Conservation (phyloP, 1,284 basidiomycete species). For the Cryptococcus sp. region DNA sequence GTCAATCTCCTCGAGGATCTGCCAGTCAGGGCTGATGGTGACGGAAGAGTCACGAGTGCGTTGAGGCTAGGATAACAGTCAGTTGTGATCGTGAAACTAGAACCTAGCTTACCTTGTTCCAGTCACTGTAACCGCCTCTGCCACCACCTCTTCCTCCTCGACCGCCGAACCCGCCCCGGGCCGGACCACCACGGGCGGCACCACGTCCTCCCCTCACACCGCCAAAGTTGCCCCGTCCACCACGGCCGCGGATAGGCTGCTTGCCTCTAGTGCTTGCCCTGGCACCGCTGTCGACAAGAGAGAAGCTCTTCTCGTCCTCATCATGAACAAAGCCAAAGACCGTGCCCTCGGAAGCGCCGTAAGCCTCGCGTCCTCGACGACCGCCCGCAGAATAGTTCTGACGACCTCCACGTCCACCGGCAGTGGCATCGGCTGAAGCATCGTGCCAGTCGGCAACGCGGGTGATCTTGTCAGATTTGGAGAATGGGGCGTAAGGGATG, state of each 20-base stretch:
- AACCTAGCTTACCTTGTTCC: constrained; percentile 75
- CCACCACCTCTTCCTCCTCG: constrained; percentile 64
- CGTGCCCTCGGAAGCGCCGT: constrained; percentile 66
- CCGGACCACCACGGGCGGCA: constrained; percentile 48
- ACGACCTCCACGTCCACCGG: constrained; percentile 61
- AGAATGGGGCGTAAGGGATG: constrained; percentile 95
- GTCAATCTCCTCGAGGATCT: constrained; percentile 94
- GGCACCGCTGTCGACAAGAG: constrained; percentile 76
- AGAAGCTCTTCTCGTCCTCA: constrained; percentile 97
- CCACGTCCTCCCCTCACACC: constrained; percentile 51
- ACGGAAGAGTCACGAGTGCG: constrained; percentile 93
- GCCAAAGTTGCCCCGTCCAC: constrained; percentile 51
- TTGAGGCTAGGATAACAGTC: constrained; percentile 63
- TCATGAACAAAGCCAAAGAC: constrained; percentile 99
- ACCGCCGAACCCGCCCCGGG: constrained; percentile 47
- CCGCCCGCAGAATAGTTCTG: constrained; percentile 24
- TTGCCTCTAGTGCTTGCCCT: constrained; percentile 23
- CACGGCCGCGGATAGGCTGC: constrained; percentile 25
- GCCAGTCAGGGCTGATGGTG: constrained; percentile 87
- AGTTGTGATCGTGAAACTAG: neutral
- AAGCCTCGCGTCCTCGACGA: constrained; percentile 53
- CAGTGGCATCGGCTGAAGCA: constrained; percentile 57
- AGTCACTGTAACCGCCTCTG: constrained; percentile 80
- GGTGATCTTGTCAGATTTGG: constrained; percentile 96
- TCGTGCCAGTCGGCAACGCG: constrained; percentile 96